Base-by-base conservation (phyloP, 2,329 filamentous ascomycete species). In the Anthostomella pinea region DNA sequence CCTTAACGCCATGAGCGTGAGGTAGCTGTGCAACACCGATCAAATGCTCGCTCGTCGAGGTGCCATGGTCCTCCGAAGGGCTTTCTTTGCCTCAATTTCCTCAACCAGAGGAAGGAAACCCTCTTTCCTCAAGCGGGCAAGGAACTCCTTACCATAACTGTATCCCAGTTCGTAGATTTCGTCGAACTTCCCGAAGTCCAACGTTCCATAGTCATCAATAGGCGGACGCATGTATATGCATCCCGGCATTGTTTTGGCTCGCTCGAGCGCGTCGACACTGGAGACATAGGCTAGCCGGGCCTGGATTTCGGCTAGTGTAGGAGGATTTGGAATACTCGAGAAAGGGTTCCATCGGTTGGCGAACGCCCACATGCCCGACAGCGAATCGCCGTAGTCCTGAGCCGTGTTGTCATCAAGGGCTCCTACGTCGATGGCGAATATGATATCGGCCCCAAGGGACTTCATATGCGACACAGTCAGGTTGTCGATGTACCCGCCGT, bases 391-490 rank as follows among this genome's bases (percentile, higher is more conserved):
- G 57, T 95, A 98, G 1, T 77, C 77, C 62, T 98, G 94, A 0
- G 93, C 93, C 0, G 85, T 87, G 57, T 94, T 81, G 56, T 97
- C 91, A 53, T 98, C 91, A 2, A 97, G 70, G 8, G 87, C 83
- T 16, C 94, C 94, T 1, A 98, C 93, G 55, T 98, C 93, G 18
- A 98, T 78, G 1, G 93, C 93, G 59, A 98, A 96, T 46, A 98
- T 95, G 28, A 93, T 81, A 56, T 96, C 88, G 8, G 89, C 89
- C 1, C 93, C 93, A 0, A 98, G 75, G 3, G 82, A 84, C 63
- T 95, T 95, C 93, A 98, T 98, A 63, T 97, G 90, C 10, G 87
- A 85, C 13, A 98, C 94, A 0, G 93, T 97, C 39, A 98, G 69
- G 53, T 98, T 98, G 71, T 98, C 93, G 34, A 97, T 83, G 61